Evolutionary conservation across 1,284 basidiomycete species (phyloP).

Genomic region (Malassezia caprae): DNA sequence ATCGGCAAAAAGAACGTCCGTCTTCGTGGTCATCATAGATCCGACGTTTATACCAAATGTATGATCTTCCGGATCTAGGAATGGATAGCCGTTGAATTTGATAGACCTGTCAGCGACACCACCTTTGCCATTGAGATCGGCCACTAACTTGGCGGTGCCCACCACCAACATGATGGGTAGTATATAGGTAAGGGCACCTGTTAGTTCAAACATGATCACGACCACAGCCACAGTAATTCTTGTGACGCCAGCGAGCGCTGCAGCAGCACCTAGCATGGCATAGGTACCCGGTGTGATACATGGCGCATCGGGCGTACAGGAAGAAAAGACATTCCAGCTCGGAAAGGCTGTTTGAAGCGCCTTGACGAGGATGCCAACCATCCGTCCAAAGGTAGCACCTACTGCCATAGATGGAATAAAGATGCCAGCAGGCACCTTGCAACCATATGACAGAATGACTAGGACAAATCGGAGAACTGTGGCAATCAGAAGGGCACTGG

Average conservation of each 20-base stretch:
- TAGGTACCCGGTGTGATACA: conserved; percentile 92
- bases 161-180: conserved; percentile 97
- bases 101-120: conserved; percentile 98
- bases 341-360: conserved; percentile 77
- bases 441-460: conserved; percentile 86
- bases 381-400: conserved; percentile 86
- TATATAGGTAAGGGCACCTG: conserved; percentile 93
- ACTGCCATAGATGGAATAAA: conserved; percentile 94
- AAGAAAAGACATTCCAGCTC: conserved; percentile 70
- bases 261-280: conserved; percentile 27
- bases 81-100: conserved; percentile 90
- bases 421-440: conserved; percentile 92
- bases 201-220: conserved; percentile 99
- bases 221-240: conserved; percentile 94
- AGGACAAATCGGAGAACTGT: conserved; percentile 76
- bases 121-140: conserved; percentile 81
- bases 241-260: conserved; percentile 62
- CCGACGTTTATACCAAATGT: conserved; percentile 80
- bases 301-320: conserved; percentile 79
- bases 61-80: conserved; percentile 70
- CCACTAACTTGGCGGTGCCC: conserved; percentile 89
- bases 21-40: conserved; percentile 72
- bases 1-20: conserved; percentile 62
- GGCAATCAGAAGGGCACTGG: conserved; percentile 80
- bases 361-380: conserved; percentile 74